phyloP scores from a whole-genome alignment of 129 eudicot species.

The Flaveria sonorensis region DNA sequence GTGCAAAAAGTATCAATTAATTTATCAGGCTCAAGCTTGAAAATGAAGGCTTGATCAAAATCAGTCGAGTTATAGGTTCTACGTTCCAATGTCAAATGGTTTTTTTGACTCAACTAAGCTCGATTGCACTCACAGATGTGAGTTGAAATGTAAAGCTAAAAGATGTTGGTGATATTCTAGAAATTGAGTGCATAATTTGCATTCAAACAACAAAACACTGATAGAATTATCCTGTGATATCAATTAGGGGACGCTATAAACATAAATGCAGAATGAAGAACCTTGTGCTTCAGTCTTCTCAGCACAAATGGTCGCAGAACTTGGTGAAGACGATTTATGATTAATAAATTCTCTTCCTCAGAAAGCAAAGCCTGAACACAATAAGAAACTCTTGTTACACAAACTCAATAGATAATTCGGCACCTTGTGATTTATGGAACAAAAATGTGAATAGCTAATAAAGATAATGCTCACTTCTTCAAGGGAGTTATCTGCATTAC shows the following conservation, averaged over 20 bases:
- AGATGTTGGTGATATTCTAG: background rate
- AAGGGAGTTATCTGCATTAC: conserved; percentile 81
- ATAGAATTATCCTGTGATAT: background rate
- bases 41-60: background rate
- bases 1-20: background rate
- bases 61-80: background rate
- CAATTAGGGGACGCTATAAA: conserved; percentile 5
- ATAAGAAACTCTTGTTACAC: conserved; percentile 7
- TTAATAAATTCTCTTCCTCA: conserved; percentile 93
- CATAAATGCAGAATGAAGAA: conserved; percentile 25
- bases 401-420: background rate
- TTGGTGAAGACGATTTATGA: conserved; percentile 98
- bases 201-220: conserved; percentile 13
- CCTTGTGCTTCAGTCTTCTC: conserved; percentile 97
- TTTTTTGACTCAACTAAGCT: background rate
- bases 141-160: conserved; percentile 6
- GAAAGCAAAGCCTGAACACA: conserved; percentile 76
- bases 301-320: conserved; percentile 98
- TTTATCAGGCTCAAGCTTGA: background rate
- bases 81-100: background rate
- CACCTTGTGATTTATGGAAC: conserved; percentile 12
- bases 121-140: background rate
- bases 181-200: conserved; percentile 15
- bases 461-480: conserved; percentile 65
- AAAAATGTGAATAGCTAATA: conserved; percentile 6